Percentiles rank a stretch among this genome's conserved stretches.
Evolutionary conservation across 345 rosid genomes (phyloP).

Genomic region (Noccaea bulbosa): DNA sequence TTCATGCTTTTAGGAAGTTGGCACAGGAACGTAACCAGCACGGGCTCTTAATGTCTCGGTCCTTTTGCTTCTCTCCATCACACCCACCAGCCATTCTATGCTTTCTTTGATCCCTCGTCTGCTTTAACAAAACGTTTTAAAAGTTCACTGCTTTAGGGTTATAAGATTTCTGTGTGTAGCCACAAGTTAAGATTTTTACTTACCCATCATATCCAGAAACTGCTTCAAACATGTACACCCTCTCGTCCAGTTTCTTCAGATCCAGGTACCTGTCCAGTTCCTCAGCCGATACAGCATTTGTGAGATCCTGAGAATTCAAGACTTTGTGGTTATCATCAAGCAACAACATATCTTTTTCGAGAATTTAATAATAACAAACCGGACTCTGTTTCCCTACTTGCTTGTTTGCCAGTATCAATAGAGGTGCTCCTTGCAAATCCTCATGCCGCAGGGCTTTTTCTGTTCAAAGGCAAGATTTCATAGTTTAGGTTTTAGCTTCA

Average conservation of each 20-base stretch:
- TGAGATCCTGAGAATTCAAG: conserved; percentile 69
- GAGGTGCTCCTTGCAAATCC: conserved; percentile 97
- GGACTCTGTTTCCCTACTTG: conserved; percentile 60
- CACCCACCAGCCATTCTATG: conserved; percentile 87
- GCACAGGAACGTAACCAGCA: conserved; percentile 52
- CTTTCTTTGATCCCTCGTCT: conserved; percentile 90
- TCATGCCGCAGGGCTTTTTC: conserved; percentile 96
- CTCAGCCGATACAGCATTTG: conserved; percentile 84
- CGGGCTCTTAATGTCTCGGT: conserved; percentile 83
- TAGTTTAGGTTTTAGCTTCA: conserved; percentile 22
- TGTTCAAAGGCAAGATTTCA: conserved; percentile 31
- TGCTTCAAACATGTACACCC: conserved; percentile 94
- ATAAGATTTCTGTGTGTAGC: not conserved
- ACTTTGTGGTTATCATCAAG: not conserved
- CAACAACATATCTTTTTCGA: not conserved
- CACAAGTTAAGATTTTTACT: conserved; percentile 21
- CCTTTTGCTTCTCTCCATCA: conserved; percentile 98
- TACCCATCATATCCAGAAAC: conserved; percentile 94
- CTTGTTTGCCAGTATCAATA: conserved; percentile 89
- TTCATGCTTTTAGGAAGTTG: conserved; percentile 37
- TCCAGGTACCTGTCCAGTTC: conserved; percentile 84
- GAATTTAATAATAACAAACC: not conserved
- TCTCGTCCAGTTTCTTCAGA: conserved; percentile 90
- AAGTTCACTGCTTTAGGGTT: not conserved
- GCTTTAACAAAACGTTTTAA: conserved; percentile 31